These are phyloP conservation scores for Fraxinus xanthoxyloides DNA, from an alignment of 305 asterid species.

Conservation along the genomic window DNA sequence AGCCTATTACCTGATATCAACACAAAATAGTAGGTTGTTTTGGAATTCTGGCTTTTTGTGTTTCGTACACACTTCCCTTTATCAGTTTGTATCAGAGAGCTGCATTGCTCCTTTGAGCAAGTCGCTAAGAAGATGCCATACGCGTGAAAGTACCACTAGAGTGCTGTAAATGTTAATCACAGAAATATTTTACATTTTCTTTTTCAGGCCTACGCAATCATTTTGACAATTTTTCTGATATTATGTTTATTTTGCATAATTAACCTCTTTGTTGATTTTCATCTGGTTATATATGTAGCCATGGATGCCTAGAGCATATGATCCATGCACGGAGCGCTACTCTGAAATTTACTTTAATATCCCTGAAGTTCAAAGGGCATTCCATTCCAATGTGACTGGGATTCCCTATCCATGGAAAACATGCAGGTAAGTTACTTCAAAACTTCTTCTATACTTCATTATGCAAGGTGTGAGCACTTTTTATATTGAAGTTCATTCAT, in stretches of 20 bases:
- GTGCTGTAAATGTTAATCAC: background rate
- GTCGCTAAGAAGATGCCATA: background rate
- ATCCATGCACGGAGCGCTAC: slow-evolving; percentile 84
- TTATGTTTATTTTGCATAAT: background rate
- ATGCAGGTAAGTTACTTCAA: slow-evolving; percentile 55
- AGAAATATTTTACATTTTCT: background rate
- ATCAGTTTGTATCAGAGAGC: background rate
- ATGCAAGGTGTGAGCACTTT: background rate
- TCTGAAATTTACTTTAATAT: slow-evolving; percentile 67
- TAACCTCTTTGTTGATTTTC: slow-evolving; percentile 10
- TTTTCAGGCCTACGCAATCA: background rate
- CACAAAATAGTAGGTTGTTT: background rate
- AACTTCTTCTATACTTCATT: slow-evolving; percentile 9
- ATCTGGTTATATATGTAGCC: slow-evolving; percentile 45
- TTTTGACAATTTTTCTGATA: background rate
- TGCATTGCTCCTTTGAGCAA: background rate
- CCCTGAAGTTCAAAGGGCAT: slow-evolving; percentile 82
- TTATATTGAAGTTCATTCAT: slow-evolving; percentile 5
- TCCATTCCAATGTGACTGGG: slow-evolving; percentile 76
- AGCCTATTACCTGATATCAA: background rate
- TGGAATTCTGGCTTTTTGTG: background rate
- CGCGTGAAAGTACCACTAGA: background rate
- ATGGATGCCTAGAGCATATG: slow-evolving; percentile 87
- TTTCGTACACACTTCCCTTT: background rate
- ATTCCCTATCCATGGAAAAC: slow-evolving; percentile 73